phyloP scores from a whole-genome alignment of 495 filamentous ascomycete species.

The Penicillium silybi region DNA sequence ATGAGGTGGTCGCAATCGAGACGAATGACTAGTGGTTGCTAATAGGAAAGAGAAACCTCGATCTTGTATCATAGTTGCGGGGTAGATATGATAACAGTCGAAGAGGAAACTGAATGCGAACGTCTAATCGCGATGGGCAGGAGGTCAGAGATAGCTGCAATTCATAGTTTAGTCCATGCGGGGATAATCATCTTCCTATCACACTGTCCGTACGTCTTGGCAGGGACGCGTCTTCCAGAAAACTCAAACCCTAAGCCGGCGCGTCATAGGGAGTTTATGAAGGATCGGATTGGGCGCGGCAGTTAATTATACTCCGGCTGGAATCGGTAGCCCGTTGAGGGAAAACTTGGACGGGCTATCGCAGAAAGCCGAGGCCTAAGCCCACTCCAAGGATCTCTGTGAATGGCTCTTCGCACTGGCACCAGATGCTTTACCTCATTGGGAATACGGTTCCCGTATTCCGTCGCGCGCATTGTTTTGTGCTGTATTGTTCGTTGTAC shows the following conservation, averaged over 20 bases:
- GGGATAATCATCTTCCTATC: background rate
- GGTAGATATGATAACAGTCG: too few relatives aligned
- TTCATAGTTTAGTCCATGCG: background rate
- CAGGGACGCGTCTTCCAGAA: background rate
- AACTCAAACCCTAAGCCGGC: background rate
- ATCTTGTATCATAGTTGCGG: too few relatives aligned
- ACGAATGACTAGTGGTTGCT: too few relatives aligned
- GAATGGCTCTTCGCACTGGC: background rate
- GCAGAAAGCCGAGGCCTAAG: conserved; percentile 4
- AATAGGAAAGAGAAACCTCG: too few relatives aligned
- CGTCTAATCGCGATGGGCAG: background rate
- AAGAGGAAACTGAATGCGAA: too few relatives aligned
- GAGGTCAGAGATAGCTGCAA: background rate
- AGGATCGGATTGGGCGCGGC: background rate
- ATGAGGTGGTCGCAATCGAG: too few relatives aligned
- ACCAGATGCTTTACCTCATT: conserved; percentile 4
- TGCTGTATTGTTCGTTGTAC: background rate
- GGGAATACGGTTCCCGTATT: conserved; percentile 10
- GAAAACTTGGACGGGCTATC: background rate
- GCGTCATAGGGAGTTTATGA: background rate
- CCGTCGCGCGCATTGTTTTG: background rate
- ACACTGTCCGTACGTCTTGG: background rate
- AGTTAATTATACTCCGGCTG: conserved; percentile 3
- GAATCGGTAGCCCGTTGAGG: conserved; percentile 7
- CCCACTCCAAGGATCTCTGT: background rate